Evolutionary conservation across 2,329 filamentous ascomycete species (phyloP), one percentile per base, ranked within the genome.

Genomic region (Seiridium cupressi): DNA sequence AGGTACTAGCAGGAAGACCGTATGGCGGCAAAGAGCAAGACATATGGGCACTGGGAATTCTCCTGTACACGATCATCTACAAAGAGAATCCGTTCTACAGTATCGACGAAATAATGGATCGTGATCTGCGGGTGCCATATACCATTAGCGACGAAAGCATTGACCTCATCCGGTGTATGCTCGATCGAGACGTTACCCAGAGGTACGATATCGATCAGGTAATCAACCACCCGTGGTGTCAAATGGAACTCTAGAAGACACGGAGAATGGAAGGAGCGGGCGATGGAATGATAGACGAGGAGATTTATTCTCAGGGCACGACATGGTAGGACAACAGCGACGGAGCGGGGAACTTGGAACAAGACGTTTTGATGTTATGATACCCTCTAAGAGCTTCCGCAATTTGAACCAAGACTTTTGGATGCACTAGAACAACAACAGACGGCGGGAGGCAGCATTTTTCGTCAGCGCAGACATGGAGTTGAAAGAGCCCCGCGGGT

Each of bases 21-120:
- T 99, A 99, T 76, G 87, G 90, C 66, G 95, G 95, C 70, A 97
- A 96, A 76, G 94, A 97, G 74, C 95, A 99, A 79, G 95, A 99
- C 71, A 93, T 99, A 36, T 99, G 95, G 95, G 95, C 95, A 1
- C 84, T 99, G 13, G 95, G 95, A 32, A 98, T 99, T 70, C 84
- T 99, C 34, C 86, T 99, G 11, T 99, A 99, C 80, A 99, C 95
- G 35, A 97, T 99, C 71, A 90, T 98, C 70, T 99, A 99, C 84
- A 99, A 98, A 78, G 95, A 99, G 78, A 99, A 99, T 72, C 94
- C 95, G 0, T 99, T 97, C 76, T 98, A 98, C 83, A 96, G 91
- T 76, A 95, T 98, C 70, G 95, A 99, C 74, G 95, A 99, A 80
- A 99, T 99, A 71, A 96, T 98, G 86, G 95, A 99, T 73, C 93